Percentiles rank a stretch among this genome's conserved stretches.
Conservation (phyloP, 345 rosid genomes). For the Combretum micranthum region DNA sequence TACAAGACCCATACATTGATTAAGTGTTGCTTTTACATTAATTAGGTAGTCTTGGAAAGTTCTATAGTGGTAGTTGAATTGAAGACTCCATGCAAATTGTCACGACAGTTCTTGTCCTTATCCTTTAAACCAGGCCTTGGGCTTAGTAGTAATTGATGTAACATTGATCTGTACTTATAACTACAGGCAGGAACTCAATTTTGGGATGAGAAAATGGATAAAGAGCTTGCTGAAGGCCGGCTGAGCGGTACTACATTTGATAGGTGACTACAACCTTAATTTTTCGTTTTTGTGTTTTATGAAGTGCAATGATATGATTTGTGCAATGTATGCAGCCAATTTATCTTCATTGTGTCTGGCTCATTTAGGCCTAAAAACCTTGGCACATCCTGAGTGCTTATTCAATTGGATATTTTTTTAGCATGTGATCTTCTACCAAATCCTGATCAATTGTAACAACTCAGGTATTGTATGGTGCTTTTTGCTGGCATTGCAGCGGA, state of each 20-base stretch:
- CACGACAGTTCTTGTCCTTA: too few species aligned
- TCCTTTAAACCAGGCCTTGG: too few species aligned
- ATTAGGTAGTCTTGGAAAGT: too few species aligned
- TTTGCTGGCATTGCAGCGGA: conserved; percentile 98
- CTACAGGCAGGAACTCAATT: conserved; percentile 93
- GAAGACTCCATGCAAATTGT: too few species aligned
- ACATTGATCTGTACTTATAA: too few species aligned
- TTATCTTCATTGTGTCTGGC: too few species aligned
- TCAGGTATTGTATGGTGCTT: conserved; percentile 91
- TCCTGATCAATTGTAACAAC: neutral
- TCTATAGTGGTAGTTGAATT: too few species aligned
- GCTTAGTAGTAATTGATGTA: too few species aligned
- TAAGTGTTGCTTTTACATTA: too few species aligned
- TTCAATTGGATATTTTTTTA: neutral
- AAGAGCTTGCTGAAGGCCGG: conserved; percentile 74
- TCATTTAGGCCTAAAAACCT: neutral
- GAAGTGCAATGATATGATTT: neutral
- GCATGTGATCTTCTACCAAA: neutral
- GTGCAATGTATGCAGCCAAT: too few species aligned
- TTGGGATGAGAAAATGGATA: conserved; percentile 90
- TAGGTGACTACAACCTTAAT: conserved; percentile 34
- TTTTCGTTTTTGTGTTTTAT: neutral
- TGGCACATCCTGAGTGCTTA: neutral
- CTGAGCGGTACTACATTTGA: conserved; percentile 76
- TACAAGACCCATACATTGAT: too few species aligned